A percentile compares a stretch with the other conserved stretches of the same genome.
phyloP scores from a whole-genome alignment of 441 rosid species.

The Aleurites moluccanus region DNA sequence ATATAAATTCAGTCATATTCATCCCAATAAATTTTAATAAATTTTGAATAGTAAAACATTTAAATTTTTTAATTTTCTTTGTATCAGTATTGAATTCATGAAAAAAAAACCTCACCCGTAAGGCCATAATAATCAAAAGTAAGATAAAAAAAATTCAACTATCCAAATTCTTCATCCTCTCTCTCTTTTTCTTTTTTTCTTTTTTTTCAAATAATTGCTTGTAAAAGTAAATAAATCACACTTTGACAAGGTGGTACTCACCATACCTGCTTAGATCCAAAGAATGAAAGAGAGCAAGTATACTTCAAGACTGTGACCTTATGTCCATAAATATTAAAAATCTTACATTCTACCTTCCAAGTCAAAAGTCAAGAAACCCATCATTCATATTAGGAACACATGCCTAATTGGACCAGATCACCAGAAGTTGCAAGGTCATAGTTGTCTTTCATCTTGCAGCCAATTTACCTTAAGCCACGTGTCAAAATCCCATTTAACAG shows the following conservation, averaged over 20 bases:
- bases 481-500: constrained; percentile 1
- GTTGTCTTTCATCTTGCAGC: constrained; percentile 11
- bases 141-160: no score
- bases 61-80: no score
- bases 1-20: no score
- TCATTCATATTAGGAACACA: neutral
- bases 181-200: no score
- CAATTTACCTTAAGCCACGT: neutral
- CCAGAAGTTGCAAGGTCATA: constrained; percentile 15
- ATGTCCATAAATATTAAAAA: constrained; percentile 4
- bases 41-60: no score
- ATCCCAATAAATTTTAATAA: no score
- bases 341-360: constrained; percentile 5
- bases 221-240: neutral
- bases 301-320: constrained; percentile 38
- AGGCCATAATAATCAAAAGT: no score
- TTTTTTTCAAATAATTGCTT: no score
- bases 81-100: no score
- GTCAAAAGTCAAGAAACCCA: constrained; percentile 10
- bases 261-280: constrained; percentile 27
- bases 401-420: constrained; percentile 13
- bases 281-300: constrained; percentile 35
- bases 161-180: no score
- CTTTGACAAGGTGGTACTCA: neutral
- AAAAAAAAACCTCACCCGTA: no score